Evolutionary conservation across 305 asterid species (phyloP).

Genomic region (Solanum hybrid): DNA sequence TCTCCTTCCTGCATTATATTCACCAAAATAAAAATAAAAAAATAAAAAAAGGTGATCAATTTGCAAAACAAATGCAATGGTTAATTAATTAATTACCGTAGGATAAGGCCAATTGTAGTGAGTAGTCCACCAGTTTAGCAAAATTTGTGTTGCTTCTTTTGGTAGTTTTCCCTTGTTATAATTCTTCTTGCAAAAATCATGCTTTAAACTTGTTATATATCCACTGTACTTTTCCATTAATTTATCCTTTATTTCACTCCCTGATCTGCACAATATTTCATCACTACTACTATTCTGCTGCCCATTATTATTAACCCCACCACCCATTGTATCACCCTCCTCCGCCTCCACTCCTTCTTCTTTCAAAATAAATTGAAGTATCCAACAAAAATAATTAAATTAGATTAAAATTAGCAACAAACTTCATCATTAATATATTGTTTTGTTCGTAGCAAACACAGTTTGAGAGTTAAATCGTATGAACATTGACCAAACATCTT

Average conservation of each 20-base stretch:
- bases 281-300: neutral
- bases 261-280: conserved; percentile 1
- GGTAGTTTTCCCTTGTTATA: conserved; percentile 46
- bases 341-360: neutral
- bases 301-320: conserved; percentile 4
- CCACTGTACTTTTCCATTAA: conserved; percentile 54
- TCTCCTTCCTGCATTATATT: conserved; percentile 38
- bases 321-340: neutral
- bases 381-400: neutral
- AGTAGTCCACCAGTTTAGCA: conserved; percentile 60
- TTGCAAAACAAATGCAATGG: neutral
- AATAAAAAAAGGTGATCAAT: no score
- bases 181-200: conserved; percentile 37
- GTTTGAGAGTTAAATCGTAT: neutral
- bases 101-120: conserved; percentile 73
- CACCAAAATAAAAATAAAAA: neutral
- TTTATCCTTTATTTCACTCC: conserved; percentile 33
- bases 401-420: no score
- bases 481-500: no score
- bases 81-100: conserved; percentile 44
- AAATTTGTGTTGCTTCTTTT: conserved; percentile 30
- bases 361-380: neutral
- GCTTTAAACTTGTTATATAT: conserved; percentile 32
- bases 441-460: neutral
- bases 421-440: no score